A percentile compares a stretch with the other conserved stretches of the same genome.
Conservation (phyloP, 2,329 filamentous ascomycete species). For the Teratosphaeria nubilosa region DNA sequence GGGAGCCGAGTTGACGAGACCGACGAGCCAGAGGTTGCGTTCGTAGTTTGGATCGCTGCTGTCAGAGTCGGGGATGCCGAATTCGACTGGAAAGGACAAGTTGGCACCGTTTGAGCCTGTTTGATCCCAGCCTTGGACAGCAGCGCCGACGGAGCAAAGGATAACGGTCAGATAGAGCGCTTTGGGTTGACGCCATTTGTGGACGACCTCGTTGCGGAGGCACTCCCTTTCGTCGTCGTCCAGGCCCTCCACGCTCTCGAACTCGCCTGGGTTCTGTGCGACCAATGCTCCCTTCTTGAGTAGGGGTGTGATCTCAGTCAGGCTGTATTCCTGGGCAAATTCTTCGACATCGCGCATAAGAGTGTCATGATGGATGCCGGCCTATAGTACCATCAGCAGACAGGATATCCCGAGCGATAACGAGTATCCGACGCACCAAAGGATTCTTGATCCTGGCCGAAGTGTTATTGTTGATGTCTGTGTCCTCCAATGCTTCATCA, state of each 20-base stretch:
- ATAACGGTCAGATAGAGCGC: slow-evolving; percentile 23
- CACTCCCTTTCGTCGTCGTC: slow-evolving; percentile 32
- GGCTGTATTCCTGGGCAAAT: slow-evolving; percentile 1
- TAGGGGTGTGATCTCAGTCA: slow-evolving; percentile 16
- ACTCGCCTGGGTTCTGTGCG: slow-evolving; percentile 39
- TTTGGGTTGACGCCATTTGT: slow-evolving; percentile 30
- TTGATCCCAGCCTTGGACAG: slow-evolving; percentile 28
- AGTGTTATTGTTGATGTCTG: background rate
- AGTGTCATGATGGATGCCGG: background rate
- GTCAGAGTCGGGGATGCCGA: slow-evolving; percentile 15
- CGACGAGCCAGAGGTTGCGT: slow-evolving; percentile 12
- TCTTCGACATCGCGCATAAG: slow-evolving; percentile 3
- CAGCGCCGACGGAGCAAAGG: slow-evolving; percentile 24
- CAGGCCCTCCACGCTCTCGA: slow-evolving; percentile 34
- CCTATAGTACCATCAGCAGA: background rate
- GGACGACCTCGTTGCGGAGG: slow-evolving; percentile 36
- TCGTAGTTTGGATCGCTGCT: slow-evolving; percentile 3
- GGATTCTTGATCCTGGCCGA: background rate
- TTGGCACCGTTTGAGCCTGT: slow-evolving; percentile 25
- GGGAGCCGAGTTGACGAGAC: slow-evolving; percentile 23
- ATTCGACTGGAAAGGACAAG: slow-evolving; percentile 22
- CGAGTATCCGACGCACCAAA: background rate
- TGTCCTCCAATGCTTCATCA: slow-evolving; percentile 1
- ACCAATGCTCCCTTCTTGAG: slow-evolving; percentile 41
- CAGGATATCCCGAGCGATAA: background rate